Conservation (phyloP, 2,329 filamentous ascomycete genomes). For the Diaporthe destruens region DNA sequence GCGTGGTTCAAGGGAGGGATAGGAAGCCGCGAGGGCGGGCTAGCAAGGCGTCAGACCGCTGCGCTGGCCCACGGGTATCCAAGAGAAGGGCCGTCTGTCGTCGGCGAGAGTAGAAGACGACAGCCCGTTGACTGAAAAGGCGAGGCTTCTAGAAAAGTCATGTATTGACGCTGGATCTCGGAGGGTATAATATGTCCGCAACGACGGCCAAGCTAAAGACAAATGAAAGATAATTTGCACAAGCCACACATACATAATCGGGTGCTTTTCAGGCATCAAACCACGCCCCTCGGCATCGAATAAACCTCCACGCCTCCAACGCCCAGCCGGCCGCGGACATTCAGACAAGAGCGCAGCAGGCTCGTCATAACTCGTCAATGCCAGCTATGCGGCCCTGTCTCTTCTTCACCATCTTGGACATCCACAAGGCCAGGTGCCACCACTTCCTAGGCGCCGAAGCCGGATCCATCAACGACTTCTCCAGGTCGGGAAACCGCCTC, state of each 20-base stretch:
- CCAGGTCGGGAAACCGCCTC: slow-evolving; percentile 36
- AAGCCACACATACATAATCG: background rate
- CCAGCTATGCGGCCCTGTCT: slow-evolving; percentile 23
- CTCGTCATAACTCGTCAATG: background rate
- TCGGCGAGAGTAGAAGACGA: background rate
- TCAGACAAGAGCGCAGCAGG: background rate
- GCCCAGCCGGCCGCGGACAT: background rate
- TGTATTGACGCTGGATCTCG: background rate
- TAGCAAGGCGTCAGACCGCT: background rate
- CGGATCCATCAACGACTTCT: slow-evolving; percentile 31
- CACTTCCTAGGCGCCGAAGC: slow-evolving; percentile 27
- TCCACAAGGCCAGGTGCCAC: slow-evolving; percentile 38
- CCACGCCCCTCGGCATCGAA: background rate
- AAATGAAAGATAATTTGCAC: slow-evolving; percentile 30
- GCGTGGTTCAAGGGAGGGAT: background rate
- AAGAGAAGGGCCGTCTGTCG: background rate
- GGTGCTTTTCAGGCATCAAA: background rate
- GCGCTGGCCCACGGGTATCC: background rate
- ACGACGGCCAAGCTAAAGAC: slow-evolving; percentile 8
- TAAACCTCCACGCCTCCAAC: background rate
- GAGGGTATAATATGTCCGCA: slow-evolving; percentile 27
- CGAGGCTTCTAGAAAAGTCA: background rate
- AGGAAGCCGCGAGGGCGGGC: background rate
- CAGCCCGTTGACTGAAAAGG: background rate
- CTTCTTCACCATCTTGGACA: slow-evolving; percentile 38